These are phyloP conservation scores for Xylariaceae sp. DNA, from an alignment of 2,329 filamentous ascomycete species.

Conservation along the genomic window DNA sequence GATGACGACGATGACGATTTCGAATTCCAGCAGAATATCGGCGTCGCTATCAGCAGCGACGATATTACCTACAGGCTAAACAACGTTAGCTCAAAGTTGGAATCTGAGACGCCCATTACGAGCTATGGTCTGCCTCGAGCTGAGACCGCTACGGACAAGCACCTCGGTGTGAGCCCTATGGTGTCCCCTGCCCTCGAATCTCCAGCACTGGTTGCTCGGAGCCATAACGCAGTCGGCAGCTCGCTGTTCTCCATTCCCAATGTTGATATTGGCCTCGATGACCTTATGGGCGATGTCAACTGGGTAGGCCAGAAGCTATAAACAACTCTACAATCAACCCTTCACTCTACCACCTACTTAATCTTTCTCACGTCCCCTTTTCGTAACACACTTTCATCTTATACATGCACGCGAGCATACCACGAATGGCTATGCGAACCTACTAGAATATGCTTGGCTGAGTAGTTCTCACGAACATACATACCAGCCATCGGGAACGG, in stretches of 20 bases:
- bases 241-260: conserved; percentile 27
- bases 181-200: conserved; percentile 22
- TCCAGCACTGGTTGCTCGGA: conserved; percentile 28
- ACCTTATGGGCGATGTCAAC: conserved; percentile 42
- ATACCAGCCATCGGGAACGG: too few relatives aligned
- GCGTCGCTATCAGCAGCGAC: conserved; percentile 13
- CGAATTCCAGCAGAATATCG: conserved; percentile 32
- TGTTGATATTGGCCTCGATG: conserved; percentile 33
- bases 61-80: conserved; percentile 23
- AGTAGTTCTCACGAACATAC: too few relatives aligned
- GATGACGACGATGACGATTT: conserved; percentile 40
- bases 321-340: not conserved
- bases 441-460: too few relatives aligned
- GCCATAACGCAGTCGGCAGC: conserved; percentile 23
- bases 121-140: conserved; percentile 47
- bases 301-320: conserved; percentile 37
- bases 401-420: too few relatives aligned
- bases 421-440: too few relatives aligned
- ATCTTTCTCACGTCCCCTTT: too few relatives aligned
- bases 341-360: not conserved
- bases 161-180: conserved; percentile 15
- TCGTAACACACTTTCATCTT: not conserved
- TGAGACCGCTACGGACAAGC: conserved; percentile 25
- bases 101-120: conserved; percentile 27
- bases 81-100: conserved; percentile 19